Percentiles rank a stretch among this genome's conserved stretches.
phyloP scores from a whole-genome alignment of 768 basidiomycete species.

The Lactarius hengduanensis region DNA sequence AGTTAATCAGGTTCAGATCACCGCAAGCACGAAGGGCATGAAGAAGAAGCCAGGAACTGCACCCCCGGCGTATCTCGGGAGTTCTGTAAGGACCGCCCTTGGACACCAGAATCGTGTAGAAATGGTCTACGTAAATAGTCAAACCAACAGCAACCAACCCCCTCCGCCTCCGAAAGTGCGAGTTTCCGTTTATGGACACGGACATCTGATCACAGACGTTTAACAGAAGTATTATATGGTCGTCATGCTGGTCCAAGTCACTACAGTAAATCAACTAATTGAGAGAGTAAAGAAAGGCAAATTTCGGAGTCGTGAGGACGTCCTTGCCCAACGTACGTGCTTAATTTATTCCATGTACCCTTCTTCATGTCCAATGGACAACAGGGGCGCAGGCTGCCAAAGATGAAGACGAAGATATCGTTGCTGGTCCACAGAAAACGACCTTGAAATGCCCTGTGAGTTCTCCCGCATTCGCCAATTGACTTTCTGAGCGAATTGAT shows the following conservation, averaged over 20 bases:
- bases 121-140: slow-evolving; percentile 89
- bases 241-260: slow-evolving; percentile 81
- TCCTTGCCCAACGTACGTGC: slow-evolving; percentile 64
- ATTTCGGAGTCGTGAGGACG: slow-evolving; percentile 58
- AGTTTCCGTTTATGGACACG: not conserved
- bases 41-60: slow-evolving; percentile 96
- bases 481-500: slow-evolving; percentile 7
- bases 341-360: not conserved
- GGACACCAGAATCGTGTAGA: slow-evolving; percentile 67
- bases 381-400: slow-evolving; percentile 55
- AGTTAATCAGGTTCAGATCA: slow-evolving; percentile 67
- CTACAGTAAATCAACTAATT: slow-evolving; percentile 66
- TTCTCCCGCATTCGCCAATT: slow-evolving; percentile 14
- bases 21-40: slow-evolving; percentile 81
- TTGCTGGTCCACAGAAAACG: slow-evolving; percentile 86
- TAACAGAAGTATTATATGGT: slow-evolving; percentile 83
- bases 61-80: slow-evolving; percentile 75
- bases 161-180: slow-evolving; percentile 70
- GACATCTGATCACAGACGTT: slow-evolving; percentile 2
- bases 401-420: slow-evolving; percentile 85
- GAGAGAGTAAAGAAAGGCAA: slow-evolving; percentile 67
- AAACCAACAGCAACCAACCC: slow-evolving; percentile 42
- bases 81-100: slow-evolving; percentile 42
- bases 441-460: slow-evolving; percentile 92
- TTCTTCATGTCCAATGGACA: slow-evolving; percentile 10